Evolutionary conservation across 2,329 filamentous ascomycete species (phyloP), one percentile per base, ranked within the genome.

Genomic region (Mycosphaerella sp.): DNA sequence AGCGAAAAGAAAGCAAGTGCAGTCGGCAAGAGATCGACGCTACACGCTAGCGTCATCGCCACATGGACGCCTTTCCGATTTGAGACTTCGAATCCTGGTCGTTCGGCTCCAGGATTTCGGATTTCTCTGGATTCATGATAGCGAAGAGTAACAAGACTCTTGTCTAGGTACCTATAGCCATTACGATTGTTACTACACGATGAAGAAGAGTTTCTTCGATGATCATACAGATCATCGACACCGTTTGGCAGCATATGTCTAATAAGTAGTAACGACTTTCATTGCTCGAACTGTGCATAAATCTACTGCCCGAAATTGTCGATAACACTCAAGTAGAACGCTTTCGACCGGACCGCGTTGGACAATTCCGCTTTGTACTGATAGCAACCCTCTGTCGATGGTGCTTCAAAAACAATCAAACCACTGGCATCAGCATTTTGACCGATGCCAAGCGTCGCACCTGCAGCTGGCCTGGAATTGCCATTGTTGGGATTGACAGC

Each of bases 281-380:
- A n/a, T n/a, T n/a, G n/a, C n/a, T n/a, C n/a, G 7, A 10, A 34
- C 10, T 34, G 4, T 6, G 10, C 10, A 12, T 6, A 6, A 12
- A 10, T 34, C 30, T 34, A 34, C 36, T 40, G 17, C 1, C 6
- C 36, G 18, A 51, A 51, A 17, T 10, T 30, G 10, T 41, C 36
- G 12, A 39, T 17, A 21, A 56, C 54, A 10, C 34, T 50, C 32
- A 54, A 28, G 35, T 56, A 56, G 18, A 56, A 32, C 3, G 59
- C 55, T 36, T 53, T 52, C 16, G 45, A 50, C 18, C 56, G 28
- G 6, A 54, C 43, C 2, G 50, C 17, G 37, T 45, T 49, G 17
- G 1, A 30, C 7, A 25, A 10, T 10, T 41, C 50, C 3, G 57
- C 57, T 44, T 59, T 59, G 49, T 59, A 58, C 47, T 44, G 44